Evolutionary conservation across 192 early-diverging fungal genomes (phyloP).

Genomic region (Podila minutissima): DNA sequence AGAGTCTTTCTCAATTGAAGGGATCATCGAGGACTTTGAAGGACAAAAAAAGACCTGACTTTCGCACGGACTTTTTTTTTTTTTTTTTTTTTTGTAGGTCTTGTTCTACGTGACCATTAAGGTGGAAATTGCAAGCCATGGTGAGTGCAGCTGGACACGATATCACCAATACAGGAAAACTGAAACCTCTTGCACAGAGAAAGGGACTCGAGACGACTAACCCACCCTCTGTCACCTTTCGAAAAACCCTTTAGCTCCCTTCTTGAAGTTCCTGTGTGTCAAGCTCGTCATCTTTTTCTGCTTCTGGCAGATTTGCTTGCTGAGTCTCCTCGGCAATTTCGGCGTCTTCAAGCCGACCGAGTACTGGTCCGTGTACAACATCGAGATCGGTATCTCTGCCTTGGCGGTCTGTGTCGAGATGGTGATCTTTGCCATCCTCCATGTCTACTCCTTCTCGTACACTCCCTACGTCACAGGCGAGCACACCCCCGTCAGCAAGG

Average conservation of each 20-base stretch:
- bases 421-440: conserved; percentile 53
- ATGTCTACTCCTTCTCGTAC: conserved; percentile 52
- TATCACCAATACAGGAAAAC: not conserved
- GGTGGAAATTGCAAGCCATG: conserved; percentile 59
- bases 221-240: too few species aligned
- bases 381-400: conserved; percentile 46
- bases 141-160: conserved; percentile 52
- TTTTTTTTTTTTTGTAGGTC: conserved; percentile 36
- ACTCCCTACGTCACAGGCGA: conserved; percentile 11
- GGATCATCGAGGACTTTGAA: too few species aligned
- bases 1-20: not conserved
- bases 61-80: not conserved
- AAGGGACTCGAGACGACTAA: not conserved
- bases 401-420: conserved; percentile 53
- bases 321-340: conserved; percentile 32
- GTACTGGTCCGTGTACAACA: conserved; percentile 43
- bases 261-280: conserved; percentile 54
- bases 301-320: conserved; percentile 44
- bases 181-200: not conserved
- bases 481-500: conserved; percentile 26
- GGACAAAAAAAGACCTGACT: too few species aligned
- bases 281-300: conserved; percentile 55
- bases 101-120: conserved; percentile 71
- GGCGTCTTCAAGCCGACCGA: conserved; percentile 30
- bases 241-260: conserved; percentile 20